These are phyloP conservation scores for Lepidium aucheri DNA, from an alignment of 345 rosid species.

Conservation along the genomic window DNA sequence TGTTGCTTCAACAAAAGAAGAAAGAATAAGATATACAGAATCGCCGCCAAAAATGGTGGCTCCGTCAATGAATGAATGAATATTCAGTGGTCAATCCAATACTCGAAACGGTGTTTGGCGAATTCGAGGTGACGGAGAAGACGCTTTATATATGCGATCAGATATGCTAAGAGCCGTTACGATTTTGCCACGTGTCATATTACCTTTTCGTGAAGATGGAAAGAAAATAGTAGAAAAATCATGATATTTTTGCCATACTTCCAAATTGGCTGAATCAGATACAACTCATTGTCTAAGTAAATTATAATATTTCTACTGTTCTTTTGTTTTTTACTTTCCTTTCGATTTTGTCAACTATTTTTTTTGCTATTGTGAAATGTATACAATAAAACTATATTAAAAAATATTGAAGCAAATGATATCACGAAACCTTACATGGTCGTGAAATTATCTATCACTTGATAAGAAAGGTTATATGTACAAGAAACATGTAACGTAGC, in stretches of 20 bases:
- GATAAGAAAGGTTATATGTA: background rate
- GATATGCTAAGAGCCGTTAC: background rate
- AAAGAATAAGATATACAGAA: background rate
- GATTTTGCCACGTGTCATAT: slow-evolving; percentile 9
- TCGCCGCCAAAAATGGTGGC: slow-evolving; percentile 19
- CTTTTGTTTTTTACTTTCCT: background rate
- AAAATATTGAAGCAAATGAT: background rate
- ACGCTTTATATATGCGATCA: slow-evolving; percentile 12
- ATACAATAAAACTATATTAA: background rate
- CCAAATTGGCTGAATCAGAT: slow-evolving; percentile 3
- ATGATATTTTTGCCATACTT: slow-evolving; percentile 9
- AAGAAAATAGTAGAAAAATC: slow-evolving; percentile 4
- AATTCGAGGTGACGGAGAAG: background rate
- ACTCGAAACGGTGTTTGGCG: background rate
- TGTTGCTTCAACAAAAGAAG: background rate
- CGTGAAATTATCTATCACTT: background rate
- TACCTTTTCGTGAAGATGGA: background rate
- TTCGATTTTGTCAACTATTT: background rate
- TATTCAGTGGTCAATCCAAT: background rate
- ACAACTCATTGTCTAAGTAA: background rate
- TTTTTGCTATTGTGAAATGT: too few relatives aligned
- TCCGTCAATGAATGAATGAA: background rate
- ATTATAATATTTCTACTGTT: background rate
- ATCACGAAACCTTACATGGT: background rate
- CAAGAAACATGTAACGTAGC: too few relatives aligned